Percentiles rank a stretch among this genome's conserved stretches.
phyloP scores from a whole-genome alignment of 768 basidiomycete genomes.

The Hortiboletus campestris region DNA sequence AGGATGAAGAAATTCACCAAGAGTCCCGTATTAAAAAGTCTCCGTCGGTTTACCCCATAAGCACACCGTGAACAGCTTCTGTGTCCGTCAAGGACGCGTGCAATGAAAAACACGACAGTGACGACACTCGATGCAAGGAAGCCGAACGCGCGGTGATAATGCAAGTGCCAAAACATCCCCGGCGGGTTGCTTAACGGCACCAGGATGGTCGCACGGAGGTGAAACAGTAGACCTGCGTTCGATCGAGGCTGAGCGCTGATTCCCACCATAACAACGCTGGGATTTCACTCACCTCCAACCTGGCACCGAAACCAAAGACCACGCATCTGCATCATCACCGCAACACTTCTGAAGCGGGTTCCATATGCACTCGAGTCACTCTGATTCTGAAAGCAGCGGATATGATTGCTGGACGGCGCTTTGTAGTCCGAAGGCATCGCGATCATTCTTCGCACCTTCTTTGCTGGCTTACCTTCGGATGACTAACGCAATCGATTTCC shows the following conservation, averaged over 20 bases:
- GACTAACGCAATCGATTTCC: constrained; percentile 17
- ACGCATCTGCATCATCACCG: not conserved
- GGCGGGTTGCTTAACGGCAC: constrained; percentile 20
- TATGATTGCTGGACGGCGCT: not conserved
- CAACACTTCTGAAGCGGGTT: not conserved
- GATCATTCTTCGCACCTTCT: constrained; percentile 16
- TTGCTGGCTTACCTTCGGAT: constrained; percentile 12
- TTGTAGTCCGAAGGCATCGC: constrained; percentile 19
- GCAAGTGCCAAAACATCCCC: not conserved
- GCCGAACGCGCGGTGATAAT: constrained; percentile 15
- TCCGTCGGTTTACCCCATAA: constrained; percentile 1
- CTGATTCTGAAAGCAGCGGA: not conserved
- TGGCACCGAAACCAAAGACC: not conserved
- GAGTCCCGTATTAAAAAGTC: constrained; percentile 11
- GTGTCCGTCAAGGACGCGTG: constrained; percentile 11
- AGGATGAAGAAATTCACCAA: not conserved
- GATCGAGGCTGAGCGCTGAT: constrained; percentile 6
- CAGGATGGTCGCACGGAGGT: constrained; percentile 11
- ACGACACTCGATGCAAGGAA: constrained; percentile 15
- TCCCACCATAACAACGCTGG: not conserved
- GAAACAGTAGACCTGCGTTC: constrained; percentile 4
- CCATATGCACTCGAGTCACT: not conserved
- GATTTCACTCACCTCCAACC: not conserved
- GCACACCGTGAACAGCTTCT: constrained; percentile 8
- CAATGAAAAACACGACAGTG: not conserved